Evolutionary conservation across 768 basidiomycete genomes (phyloP).

Genomic region (Coprinopsis sp.): DNA sequence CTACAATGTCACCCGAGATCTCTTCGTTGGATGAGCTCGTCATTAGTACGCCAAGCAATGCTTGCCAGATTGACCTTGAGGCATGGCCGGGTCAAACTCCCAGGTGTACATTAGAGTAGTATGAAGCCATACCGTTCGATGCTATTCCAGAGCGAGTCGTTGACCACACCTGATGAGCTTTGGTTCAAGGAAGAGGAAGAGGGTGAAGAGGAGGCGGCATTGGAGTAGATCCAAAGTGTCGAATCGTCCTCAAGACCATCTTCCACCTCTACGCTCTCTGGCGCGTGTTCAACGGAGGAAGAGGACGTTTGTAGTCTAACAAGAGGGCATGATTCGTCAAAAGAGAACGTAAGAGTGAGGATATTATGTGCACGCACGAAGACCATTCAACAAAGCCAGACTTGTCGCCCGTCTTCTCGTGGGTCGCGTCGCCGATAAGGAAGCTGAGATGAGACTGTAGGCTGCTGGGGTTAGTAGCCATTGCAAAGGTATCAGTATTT

Average conservation of each 20-base stretch:
- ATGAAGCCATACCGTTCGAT: not conserved
- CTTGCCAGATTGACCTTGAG: slow-evolving; percentile 19
- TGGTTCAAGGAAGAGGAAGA: no score
- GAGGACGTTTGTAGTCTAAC: no score
- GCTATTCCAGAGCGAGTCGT: not conserved
- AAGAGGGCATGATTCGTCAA: no score
- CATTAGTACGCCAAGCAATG: slow-evolving; percentile 38
- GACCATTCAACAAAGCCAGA: not conserved
- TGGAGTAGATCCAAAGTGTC: not conserved
- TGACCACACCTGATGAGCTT: not conserved
- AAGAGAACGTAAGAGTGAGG: no score
- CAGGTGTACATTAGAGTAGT: not conserved
- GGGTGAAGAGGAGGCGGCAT: not conserved
- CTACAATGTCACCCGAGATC: slow-evolving; percentile 73
- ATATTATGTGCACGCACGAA: no score
- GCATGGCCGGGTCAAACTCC: not conserved
- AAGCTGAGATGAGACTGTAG: not conserved
- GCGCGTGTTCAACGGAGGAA: no score
- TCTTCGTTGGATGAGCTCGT: slow-evolving; percentile 56
- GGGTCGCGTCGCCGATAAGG: not conserved
- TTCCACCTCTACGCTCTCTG: no score
- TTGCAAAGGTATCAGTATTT: not conserved
- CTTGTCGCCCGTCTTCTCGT: not conserved
- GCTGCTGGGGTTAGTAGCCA: not conserved
- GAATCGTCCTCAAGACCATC: no score